Conservation (phyloP, 2,329 filamentous ascomycete genomes). For the Alternaria incomplexa region DNA sequence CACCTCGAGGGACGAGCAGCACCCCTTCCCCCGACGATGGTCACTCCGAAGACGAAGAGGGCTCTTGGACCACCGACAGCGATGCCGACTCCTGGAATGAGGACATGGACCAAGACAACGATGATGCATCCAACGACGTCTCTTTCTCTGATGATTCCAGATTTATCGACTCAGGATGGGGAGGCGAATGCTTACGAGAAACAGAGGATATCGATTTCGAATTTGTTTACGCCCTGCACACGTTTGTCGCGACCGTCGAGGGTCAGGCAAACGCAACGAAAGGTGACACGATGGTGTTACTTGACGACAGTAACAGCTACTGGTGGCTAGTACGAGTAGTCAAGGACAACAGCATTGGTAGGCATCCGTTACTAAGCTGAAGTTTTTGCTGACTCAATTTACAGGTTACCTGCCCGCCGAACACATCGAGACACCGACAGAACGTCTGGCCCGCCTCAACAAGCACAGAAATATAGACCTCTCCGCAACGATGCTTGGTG, state of each 20-base stretch:
- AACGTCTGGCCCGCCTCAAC: constrained; percentile 89
- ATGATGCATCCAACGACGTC: constrained; percentile 69
- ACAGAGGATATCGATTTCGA: constrained; percentile 99
- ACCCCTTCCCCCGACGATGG: constrained; percentile 11
- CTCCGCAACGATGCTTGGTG: constrained; percentile 73
- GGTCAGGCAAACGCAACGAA: constrained; percentile 98
- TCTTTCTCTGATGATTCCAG: constrained; percentile 63
- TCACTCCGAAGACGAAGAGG: constrained; percentile 21
- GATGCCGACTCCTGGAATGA: constrained; percentile 47
- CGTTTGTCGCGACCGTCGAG: constrained; percentile 96
- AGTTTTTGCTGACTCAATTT: not conserved
- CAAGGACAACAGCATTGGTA: constrained; percentile 94
- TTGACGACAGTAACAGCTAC: constrained; percentile 99
- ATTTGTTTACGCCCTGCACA: constrained; percentile 97
- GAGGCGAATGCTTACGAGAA: constrained; percentile 83
- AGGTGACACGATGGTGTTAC: constrained; percentile 96
- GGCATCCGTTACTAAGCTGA: constrained; percentile 21
- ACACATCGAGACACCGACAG: constrained; percentile 97
- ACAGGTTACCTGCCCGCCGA: constrained; percentile 95
- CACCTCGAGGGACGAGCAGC: constrained; percentile 12
- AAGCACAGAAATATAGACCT: constrained; percentile 97
- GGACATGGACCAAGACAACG: constrained; percentile 40
- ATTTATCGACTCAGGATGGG: constrained; percentile 76
- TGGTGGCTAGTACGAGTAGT: constrained; percentile 99
- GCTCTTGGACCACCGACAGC: constrained; percentile 47